Evolutionary conservation across 1,284 basidiomycete species (phyloP), one percentile per base, ranked within the genome.

Genomic region (Gastroboletus turbinatus): DNA sequence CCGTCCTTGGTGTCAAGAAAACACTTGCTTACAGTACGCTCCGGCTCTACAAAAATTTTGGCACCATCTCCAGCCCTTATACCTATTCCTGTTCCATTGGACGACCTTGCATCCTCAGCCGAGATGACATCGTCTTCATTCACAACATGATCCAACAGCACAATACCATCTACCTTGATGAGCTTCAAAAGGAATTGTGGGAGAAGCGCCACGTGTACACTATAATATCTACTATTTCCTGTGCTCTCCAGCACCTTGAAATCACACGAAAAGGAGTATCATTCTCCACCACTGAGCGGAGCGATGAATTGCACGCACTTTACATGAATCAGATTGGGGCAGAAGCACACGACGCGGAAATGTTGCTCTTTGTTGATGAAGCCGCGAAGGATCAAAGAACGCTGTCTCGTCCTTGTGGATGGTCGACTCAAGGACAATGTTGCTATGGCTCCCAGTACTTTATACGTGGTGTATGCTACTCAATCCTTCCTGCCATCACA

Each of bases 311-410:
- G 2, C 4, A 1, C 11, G 16, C 46, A 21, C 3, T 23, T 2
- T 55, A 57, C 23, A 57, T 55, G 52, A 55, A 50, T 27, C 5
- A 2, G 7, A 50, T 55, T 39, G 52, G 3, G 67, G 66, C 50
- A 56, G 23, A 25, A 25, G 23, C 23, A 25, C 23, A 5, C 23
- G 5, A 25, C 5, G 23, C 23, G 5, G 23, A 25, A 25, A 25
- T 25, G 23, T 5, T 25, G 23, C 23, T 25, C 23, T 25, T 27
- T 27, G 27, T 27, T 27, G 27, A 27, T 27, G 27, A 27, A 27
- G 27, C 27, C 7, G 27, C 7, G 5, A 27, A 27, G 27, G 27
- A 27, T 27, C 27, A 6, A 27, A 27, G 5, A 27, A 5, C 27
- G n/a, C n/a, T n/a, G 8, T 27, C 27, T 25, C 5, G 7, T 27